Percentiles rank a stretch among this genome's conserved stretches.
phyloP scores from a whole-genome alignment of 257 asterid genomes.

The Salvia hispanica region DNA sequence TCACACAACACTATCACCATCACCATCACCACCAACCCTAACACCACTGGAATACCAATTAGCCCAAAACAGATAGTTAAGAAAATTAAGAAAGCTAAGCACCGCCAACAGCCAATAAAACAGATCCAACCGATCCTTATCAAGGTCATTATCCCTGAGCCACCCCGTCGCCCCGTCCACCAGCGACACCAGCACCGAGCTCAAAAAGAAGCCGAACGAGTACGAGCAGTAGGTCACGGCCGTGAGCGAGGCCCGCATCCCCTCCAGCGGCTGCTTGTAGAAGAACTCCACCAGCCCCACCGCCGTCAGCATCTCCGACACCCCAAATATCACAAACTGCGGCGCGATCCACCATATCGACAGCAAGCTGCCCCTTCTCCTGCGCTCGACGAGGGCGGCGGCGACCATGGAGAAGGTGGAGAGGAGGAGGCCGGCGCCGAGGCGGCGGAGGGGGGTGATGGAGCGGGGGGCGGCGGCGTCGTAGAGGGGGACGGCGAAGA shows the following conservation, averaged over 20 bases:
- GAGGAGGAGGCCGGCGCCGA: conserved; percentile 72
- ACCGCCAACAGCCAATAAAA: conserved; percentile 75
- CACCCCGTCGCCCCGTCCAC: conserved; percentile 85
- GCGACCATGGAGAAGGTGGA: conserved; percentile 85
- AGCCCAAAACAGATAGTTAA: conserved; percentile 81
- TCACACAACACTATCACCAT: background rate
- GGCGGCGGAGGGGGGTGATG: conserved; percentile 65
- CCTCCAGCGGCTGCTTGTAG: conserved; percentile 68
- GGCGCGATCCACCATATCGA: conserved; percentile 89
- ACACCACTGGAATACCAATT: conserved; percentile 46
- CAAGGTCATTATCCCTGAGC: conserved; percentile 64
- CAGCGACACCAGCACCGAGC: conserved; percentile 77
- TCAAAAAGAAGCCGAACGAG: conserved; percentile 77
- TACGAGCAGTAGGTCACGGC: conserved; percentile 88
- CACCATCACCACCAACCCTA: conserved; percentile 50
- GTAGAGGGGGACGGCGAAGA: conserved; percentile 78
- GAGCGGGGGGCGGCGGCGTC: conserved; percentile 63
- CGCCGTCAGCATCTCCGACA: conserved; percentile 91
- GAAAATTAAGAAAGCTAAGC: conserved; percentile 69
- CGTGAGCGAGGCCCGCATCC: conserved; percentile 74
- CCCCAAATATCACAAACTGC: conserved; percentile 76
- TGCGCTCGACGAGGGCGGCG: conserved; percentile 75
- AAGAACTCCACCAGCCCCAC: conserved; percentile 92
- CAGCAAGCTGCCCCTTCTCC: conserved; percentile 44
- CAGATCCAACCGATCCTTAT: conserved; percentile 73